These are phyloP conservation scores for Astrocystis sublimbata DNA, from an alignment of 495 filamentous ascomycete species.

Conservation along the genomic window DNA sequence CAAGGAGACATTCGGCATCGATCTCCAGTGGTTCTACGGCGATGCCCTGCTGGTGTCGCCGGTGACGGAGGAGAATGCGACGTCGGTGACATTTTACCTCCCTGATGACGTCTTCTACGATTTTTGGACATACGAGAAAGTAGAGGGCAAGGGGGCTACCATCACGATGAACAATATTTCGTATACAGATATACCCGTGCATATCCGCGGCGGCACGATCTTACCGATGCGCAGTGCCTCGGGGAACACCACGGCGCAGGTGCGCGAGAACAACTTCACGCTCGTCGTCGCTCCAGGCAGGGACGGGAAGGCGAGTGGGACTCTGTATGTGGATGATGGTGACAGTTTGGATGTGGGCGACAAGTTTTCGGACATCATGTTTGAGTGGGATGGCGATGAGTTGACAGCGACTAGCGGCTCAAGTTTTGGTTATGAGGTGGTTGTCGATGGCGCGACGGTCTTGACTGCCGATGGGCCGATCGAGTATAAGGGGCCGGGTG, in stretches of 20 bases:
- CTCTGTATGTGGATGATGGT: constrained; percentile 63
- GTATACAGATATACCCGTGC: constrained; percentile 71
- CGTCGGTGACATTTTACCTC: constrained; percentile 70
- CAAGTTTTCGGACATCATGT: constrained; percentile 48
- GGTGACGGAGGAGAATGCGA: constrained; percentile 61
- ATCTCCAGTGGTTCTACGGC: constrained; percentile 75
- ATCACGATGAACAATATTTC: constrained; percentile 54
- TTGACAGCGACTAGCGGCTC: constrained; percentile 52
- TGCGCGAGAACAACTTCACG: constrained; percentile 66
- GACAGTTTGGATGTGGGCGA: constrained; percentile 53
- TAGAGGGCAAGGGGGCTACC: constrained; percentile 55
- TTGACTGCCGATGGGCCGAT: constrained; percentile 34
- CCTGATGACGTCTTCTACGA: constrained; percentile 77
- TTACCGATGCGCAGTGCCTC: constrained; percentile 61
- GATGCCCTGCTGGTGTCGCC: constrained; percentile 68
- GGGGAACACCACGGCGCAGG: constrained; percentile 68
- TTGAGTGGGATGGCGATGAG: constrained; percentile 46
- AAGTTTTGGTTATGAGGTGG: constrained; percentile 53
- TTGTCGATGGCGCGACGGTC: constrained; percentile 52
- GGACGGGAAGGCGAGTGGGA: constrained; percentile 40
- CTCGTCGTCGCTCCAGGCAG: constrained; percentile 64
- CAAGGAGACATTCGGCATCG: constrained; percentile 57
- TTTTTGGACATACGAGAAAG: constrained; percentile 60
- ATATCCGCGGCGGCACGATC: constrained; percentile 68
- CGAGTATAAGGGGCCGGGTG: constrained; percentile 19